Conservation (phyloP, 192 early-diverging fungal genomes). For the Coemansia sp. region DNA sequence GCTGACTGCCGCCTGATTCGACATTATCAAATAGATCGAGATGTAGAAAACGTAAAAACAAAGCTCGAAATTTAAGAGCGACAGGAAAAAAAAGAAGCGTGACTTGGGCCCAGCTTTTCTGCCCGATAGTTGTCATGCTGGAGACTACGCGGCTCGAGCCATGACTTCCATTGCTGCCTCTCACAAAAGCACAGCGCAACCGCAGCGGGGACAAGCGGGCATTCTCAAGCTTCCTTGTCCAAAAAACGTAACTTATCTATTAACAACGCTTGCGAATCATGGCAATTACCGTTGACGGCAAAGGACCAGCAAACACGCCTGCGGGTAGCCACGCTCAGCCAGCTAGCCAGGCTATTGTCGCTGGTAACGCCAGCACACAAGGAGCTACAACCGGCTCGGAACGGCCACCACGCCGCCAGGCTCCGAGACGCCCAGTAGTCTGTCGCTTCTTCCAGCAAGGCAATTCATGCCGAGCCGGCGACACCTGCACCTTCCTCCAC, state of each 20-base stretch:
- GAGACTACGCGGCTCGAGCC: background rate
- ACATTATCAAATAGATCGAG: conserved; percentile 12
- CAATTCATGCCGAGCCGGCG: conserved; percentile 24
- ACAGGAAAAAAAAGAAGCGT: conserved; percentile 5
- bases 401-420: background rate
- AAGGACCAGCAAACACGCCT: conserved; percentile 19
- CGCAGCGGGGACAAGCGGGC: background rate
- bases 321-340: conserved; percentile 11
- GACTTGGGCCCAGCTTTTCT: background rate
- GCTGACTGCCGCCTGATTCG: conserved; percentile 12
- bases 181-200: background rate
- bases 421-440: conserved; percentile 1
- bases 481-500: conserved; percentile 37
- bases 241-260: background rate
- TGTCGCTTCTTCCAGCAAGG: conserved; percentile 40
- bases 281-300: conserved; percentile 14
- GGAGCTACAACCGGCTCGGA: background rate
- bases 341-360: background rate
- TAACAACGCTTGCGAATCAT: conserved; percentile 3
- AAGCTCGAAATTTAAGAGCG: background rate
- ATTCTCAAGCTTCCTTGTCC: background rate
- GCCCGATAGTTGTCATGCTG: background rate
- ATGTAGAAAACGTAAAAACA: background rate
- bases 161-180: background rate
- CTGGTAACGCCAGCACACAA: background rate